Evolutionary conservation across 2,329 filamentous ascomycete genomes (phyloP), one percentile per base, ranked within the genome.

Genomic region (Xylariales sp.): DNA sequence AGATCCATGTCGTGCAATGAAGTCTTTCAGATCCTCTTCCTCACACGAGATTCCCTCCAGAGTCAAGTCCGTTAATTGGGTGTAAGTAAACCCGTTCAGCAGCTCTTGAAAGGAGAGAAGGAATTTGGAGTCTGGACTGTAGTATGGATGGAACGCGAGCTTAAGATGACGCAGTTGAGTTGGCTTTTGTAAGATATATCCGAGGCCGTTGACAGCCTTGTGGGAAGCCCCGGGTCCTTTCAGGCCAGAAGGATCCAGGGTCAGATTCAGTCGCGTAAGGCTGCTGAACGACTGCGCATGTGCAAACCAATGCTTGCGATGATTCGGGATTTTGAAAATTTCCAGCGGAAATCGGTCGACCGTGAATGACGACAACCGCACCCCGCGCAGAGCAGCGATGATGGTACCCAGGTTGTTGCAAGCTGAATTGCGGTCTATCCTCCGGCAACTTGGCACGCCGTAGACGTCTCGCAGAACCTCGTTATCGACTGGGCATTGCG

Each of bases 311-410:
- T 64, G 61, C 10, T 51, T 54, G 18, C 66, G 61, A 51, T 67
- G 59, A 31, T 53, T 54, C 7, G 57, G 49, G 29, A 61, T 40
- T 36, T 62, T 60, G 46, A 70, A 66, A 12, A 69, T 52, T 46
- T 70, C 66, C 32, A 70, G 58, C 6, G 68, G 68, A 37, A 71
- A 57, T 10, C 65, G 62, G 50, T 71, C 67, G 41, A 71, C 57
- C 36, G 62, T 56, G 43, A 71, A 61, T 4, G 63, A 62, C 9
- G 53, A 48, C 31, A 70, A 55, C 15, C 52, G 53, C 22, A 61
- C 48, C 22, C 64, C 62, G 28, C 64, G 59, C 38, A 65, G 45
- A 21, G 65, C 63, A 24, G 59, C 59, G 28, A 66, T 59, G 44
- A 68, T 59, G 42, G 62, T 56, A 46, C 66, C 61, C 31, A 68